Evolutionary conservation across 495 filamentous ascomycete genomes (phyloP).

Genomic region (Podospora pseudoanserina): DNA sequence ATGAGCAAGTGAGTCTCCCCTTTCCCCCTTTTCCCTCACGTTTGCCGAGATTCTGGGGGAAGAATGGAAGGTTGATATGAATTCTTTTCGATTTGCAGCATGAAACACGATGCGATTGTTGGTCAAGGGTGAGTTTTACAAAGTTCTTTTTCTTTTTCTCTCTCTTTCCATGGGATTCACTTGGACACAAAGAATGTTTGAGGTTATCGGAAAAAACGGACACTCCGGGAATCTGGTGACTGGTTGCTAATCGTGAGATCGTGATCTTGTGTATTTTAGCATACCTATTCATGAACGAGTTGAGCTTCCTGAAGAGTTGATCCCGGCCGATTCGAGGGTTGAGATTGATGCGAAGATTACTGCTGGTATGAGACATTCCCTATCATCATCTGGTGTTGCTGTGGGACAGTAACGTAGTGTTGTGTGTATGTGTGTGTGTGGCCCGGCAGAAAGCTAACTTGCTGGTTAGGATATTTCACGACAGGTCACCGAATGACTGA

Average conservation of each 20-base stretch:
- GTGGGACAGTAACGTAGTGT: not conserved
- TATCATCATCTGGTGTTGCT: not conserved
- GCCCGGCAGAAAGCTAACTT: conserved; percentile 15
- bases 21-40: not conserved
- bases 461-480: conserved; percentile 63
- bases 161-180: not conserved
- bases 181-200: not conserved
- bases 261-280: conserved; percentile 25
- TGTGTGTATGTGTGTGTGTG: not conserved
- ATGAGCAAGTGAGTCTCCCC: conserved; percentile 84
- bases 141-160: not conserved
- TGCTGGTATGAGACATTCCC: conserved; percentile 65
- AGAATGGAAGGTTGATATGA: conserved; percentile 23
- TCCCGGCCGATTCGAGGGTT: conserved; percentile 90
- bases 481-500: conserved; percentile 85
- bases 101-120: conserved; percentile 99
- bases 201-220: not conserved
- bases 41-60: conserved; percentile 8
- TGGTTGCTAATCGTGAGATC: conserved; percentile 9
- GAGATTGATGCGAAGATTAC: conserved; percentile 99
- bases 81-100: conserved; percentile 46
- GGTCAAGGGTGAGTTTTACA: conserved; percentile 64
- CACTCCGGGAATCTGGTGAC: not conserved
- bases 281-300: conserved; percentile 92
- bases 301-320: conserved; percentile 90